Evolutionary conservation across 371 early-diverging fungal species (phyloP), one percentile per base, ranked within the genome.

Genomic region (Circinella minor): DNA sequence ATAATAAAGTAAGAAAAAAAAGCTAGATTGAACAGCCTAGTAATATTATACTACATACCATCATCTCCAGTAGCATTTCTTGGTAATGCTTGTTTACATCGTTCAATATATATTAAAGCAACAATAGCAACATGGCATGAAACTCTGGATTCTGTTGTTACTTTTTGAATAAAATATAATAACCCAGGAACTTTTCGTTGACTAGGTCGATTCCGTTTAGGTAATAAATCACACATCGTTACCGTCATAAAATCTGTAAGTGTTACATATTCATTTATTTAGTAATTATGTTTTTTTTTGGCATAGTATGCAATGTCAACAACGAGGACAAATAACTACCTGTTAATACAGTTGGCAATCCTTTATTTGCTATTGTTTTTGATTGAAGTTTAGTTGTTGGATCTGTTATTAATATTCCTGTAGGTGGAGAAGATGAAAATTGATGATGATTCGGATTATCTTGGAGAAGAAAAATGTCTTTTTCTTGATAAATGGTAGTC

Each of bases 151-250:
- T 77, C 74, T 36, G 66, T 68, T 9, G 79, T 81, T 0, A 79
- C 74, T 64, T 77, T 79, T 69, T 79, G 76, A 36, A 81, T 77
- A 57, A 79, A 81, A 55, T 74, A 77, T 6, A 81, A 54, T 1
- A 81, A 54, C 43, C 78, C 82, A 1, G 81, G 81, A 46, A 65
- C 67, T 65, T 64, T 71, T 4, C 68, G 70, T 34, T 66, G 63
- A 17, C 46, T 14, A 0, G 51, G 36, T 34, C 61, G 27, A 18
- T 71, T 51, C 34, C 59, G 48, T 34, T 64, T 72, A 15, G 75
- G 75, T 39, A 75, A 37, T 8, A 75, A 38, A 43, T 75, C 75
- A 51, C 75, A 75, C 63, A 75, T 49, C n/a, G 72, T 75, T 43
- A 72, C 59, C 7, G 75, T 70, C 60, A 75, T 69, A 60, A 54